Percentiles rank a stretch among this genome's conserved stretches.
Conservation (phyloP, 179 eudicot species). For the Kewa caespitosa region DNA sequence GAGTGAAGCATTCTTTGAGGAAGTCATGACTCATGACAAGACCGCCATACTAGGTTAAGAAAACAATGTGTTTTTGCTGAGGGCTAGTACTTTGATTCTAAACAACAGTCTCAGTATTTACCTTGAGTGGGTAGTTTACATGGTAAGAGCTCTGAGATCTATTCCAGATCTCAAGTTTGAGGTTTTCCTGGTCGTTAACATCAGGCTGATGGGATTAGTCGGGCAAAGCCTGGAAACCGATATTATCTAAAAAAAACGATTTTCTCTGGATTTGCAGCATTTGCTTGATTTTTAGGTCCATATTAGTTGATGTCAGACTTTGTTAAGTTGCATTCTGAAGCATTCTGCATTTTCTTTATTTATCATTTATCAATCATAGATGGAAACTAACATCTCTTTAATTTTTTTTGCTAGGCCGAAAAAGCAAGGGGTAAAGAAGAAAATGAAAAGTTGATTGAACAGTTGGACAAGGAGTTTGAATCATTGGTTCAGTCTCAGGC, state of each 20-base stretch:
- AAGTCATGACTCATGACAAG: background rate
- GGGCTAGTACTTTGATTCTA: background rate
- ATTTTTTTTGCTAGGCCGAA: conserved; percentile 54
- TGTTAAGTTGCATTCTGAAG: background rate
- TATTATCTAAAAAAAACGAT: too few species aligned
- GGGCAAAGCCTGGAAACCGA: too few species aligned
- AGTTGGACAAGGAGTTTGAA: conserved; percentile 77
- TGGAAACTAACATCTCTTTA: background rate
- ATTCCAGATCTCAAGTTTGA: too few species aligned
- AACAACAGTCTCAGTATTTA: too few species aligned
- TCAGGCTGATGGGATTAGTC: too few species aligned
- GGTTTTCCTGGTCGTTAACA: too few species aligned
- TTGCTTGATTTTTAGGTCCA: background rate
- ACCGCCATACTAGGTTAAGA: too few species aligned
- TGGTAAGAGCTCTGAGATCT: too few species aligned
- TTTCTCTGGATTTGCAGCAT: background rate
- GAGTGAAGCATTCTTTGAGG: background rate
- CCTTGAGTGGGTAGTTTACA: too few species aligned
- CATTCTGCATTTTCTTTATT: background rate
- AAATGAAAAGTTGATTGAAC: conserved; percentile 59
- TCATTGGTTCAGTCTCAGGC: conserved; percentile 74
- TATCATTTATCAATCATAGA: background rate
- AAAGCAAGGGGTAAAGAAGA: conserved; percentile 91
- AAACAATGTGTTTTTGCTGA: background rate
- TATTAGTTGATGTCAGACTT: background rate